Evolutionary conservation across 2,329 filamentous ascomycete genomes (phyloP), one percentile per base, ranked within the genome.

Genomic region (Xylaria sp.): DNA sequence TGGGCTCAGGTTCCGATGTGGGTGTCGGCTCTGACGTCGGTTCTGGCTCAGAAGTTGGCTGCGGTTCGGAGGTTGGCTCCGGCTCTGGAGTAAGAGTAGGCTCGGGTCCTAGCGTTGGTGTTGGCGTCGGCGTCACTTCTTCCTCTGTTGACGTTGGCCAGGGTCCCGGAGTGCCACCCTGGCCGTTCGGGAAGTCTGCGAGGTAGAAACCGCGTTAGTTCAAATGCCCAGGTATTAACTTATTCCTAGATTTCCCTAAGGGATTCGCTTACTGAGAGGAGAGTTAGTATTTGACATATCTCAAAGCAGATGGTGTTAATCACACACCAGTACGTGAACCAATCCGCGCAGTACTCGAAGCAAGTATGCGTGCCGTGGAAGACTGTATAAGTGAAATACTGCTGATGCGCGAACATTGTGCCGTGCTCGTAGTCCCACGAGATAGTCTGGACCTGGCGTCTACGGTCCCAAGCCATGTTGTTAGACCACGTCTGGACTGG

Each of bases 281-380:
- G 9, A 42, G 58, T 67, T 58, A 67, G 58, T 19, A 67, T 47
- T 11, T 3, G 5, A 32, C 3, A 11, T 24, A 14, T 30, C n/a
- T 51, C 19, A 7, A 0, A 2, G 4, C 9, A 12, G 21, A 30
- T 24, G 14, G 1, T 39, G 17, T 14, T 17, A 36, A 12, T 14
- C 11, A 36, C 58, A 53, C 53, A 66, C 64, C 64, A 73, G 59
- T 68, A 70, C 11, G 59, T 63, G 32, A 69, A 56, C 71, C 68
- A 73, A 5, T 48, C 32, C 21, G 62, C 55, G 45, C 71, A 73
- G n/a, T 48, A 55, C 59, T 69, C 69, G 50, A 64, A 73, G 42
- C 71, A 73, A n/a, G 71, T 73, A 55, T 73, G 71, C 24, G 71
- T 73, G 30, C 67, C 32, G 34, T 69, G 67, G 53, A 72, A 72